Evolutionary conservation across 805 yeast genomes (phyloP).

Genomic region (Starmerella bombicola): DNA sequence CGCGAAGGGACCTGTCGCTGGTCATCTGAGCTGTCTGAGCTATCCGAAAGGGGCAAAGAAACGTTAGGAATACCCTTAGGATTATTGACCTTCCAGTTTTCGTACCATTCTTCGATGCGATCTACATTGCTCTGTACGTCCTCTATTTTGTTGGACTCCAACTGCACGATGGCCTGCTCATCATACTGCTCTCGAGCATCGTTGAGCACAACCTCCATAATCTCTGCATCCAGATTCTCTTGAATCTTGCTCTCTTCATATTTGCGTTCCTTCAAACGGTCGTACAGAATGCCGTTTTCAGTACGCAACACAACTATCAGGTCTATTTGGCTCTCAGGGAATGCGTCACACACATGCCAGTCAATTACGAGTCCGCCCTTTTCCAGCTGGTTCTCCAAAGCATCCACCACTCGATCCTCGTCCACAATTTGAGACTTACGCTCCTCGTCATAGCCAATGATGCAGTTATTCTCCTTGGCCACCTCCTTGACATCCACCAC

Average conservation of each 20-base stretch:
- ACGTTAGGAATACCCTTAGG: conserved; percentile 21
- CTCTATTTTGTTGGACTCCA: conserved; percentile 57
- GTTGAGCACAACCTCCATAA: conserved; percentile 78
- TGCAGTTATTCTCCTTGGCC: conserved; percentile 64
- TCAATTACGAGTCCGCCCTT: conserved; percentile 85
- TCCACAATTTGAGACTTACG: conserved; percentile 83
- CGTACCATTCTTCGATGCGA: conserved; percentile 61
- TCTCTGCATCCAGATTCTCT: conserved; percentile 92
- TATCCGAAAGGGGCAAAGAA: conserved; percentile 13
- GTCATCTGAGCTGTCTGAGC: conserved; percentile 17
- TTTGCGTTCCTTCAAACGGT: conserved; percentile 61
- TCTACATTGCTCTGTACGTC: conserved; percentile 74
- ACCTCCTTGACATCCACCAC: conserved; percentile 63
- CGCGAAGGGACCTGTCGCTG: conserved; percentile 8
- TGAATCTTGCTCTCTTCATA: conserved; percentile 72
- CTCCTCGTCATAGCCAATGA: conserved; percentile 74
- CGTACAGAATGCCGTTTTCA: conserved; percentile 57
- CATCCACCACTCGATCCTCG: conserved; percentile 77
- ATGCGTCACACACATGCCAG: conserved; percentile 95
- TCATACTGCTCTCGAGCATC: conserved; percentile 80
- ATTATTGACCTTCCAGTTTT: conserved; percentile 49
- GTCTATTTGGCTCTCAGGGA: conserved; percentile 87
- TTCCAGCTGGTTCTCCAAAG: conserved; percentile 61
- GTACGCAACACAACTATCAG: conserved; percentile 80
- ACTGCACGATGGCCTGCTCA: conserved; percentile 68